Conservation (phyloP, 2,329 filamentous ascomycete genomes). For the Calonectria pteridis region DNA sequence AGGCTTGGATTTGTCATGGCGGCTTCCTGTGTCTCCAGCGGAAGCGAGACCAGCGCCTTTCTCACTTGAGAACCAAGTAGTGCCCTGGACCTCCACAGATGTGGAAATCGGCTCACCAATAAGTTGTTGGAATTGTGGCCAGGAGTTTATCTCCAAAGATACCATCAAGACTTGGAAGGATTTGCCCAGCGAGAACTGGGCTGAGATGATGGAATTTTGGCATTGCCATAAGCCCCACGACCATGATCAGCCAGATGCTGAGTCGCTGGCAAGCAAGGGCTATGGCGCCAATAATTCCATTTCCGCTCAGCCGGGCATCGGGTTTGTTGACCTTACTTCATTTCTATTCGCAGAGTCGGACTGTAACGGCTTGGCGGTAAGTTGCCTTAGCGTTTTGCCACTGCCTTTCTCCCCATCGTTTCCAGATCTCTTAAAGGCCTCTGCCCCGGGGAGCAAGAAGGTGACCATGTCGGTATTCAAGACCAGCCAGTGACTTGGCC, state of each 20-base stretch:
- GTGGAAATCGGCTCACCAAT: constrained; percentile 57
- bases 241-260: constrained; percentile 58
- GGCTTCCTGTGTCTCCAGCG: constrained; percentile 58
- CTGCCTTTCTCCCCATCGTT: constrained; percentile 25
- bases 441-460: constrained; percentile 67
- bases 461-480: constrained; percentile 64
- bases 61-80: constrained; percentile 52
- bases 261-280: constrained; percentile 73
- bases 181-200: constrained; percentile 96
- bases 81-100: constrained; percentile 69
- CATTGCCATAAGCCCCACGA: constrained; percentile 94
- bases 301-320: constrained; percentile 72
- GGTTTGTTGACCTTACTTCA: constrained; percentile 84
- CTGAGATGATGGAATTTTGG: constrained; percentile 99
- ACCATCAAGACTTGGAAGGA: constrained; percentile 81
- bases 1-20: constrained; percentile 62
- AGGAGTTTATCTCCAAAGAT: constrained; percentile 53
- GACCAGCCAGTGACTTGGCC: constrained; percentile 66
- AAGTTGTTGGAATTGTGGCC: constrained; percentile 55
- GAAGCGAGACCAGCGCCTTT: constrained; percentile 42
- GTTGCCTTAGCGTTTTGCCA: constrained; percentile 37
- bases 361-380: constrained; percentile 62
- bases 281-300: constrained; percentile 88
- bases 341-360: constrained; percentile 79
- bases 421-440: constrained; percentile 10